Evolutionary conservation across 2,329 filamentous ascomycete genomes (phyloP), one percentile per base, ranked within the genome.

Genomic region (Colletotrichum tropicicola): DNA sequence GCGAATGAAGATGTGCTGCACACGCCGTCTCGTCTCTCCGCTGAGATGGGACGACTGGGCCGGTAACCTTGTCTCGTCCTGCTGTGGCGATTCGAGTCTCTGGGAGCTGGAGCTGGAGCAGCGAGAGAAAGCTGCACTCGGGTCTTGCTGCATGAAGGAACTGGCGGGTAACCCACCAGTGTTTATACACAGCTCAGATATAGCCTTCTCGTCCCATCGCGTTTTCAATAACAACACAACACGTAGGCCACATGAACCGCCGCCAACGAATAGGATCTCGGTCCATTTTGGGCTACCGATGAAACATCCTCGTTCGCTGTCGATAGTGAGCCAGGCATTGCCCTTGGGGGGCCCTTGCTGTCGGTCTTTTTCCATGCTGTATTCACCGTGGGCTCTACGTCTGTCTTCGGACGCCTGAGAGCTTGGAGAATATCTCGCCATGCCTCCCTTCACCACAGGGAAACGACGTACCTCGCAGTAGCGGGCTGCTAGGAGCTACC

Each of bases 21-120:
- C 55, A 59, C 55, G 48, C 55, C 61, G 61, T 61, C 57, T 65
- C 44, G 49, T 65, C 57, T 61, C 48, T 56, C 47, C 17, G 41
- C 19, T 19, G 12, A 51, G 61, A 49, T 65, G 49, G 57, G 61
- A 65, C 30, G 57, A 55, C 39, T 49, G 37, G 13, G 35, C 28
- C 32, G 28, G 7, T 27, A 61, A 55, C 28, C 28, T 51, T 61
- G 25, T 37, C 35, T 61, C 10, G 15, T 35, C 30, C 25, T 54
- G 48, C 35, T 30, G 60, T 21, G 41, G 43, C 49, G 35, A 59
- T 35, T 51, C 27, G 5, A 21, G 19, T 45, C 53, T 30, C 9
- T 17, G 44, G 15, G 9, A 30, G 13, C 5, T 4, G 15, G 3
- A 25, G 28, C 17, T 17, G 25, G 21, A 55, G 13, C 35, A 23